A percentile compares a stretch with the other conserved stretches of the same genome.
phyloP scores from a whole-genome alignment of 371 early-diverging fungal species.

The Choanephora cucurbitarum region DNA sequence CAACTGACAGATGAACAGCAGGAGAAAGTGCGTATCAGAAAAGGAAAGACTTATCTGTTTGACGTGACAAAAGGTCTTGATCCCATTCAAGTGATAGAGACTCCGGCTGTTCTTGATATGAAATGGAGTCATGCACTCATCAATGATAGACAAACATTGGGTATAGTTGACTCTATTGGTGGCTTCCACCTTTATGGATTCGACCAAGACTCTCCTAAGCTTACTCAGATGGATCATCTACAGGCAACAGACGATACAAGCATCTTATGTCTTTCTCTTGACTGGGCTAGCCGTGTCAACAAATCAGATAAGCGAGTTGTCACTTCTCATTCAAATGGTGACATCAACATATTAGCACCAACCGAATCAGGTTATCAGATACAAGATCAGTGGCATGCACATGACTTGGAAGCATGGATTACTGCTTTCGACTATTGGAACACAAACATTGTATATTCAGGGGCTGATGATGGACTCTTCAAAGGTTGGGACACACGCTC shows the following conservation, averaged over 20 bases:
- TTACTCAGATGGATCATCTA: conserved; percentile 18
- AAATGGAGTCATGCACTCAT: conserved; percentile 74
- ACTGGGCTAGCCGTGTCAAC: conserved; percentile 81
- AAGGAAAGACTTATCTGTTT: conserved; percentile 42
- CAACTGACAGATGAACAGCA: conserved; percentile 58
- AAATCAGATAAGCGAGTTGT: conserved; percentile 37
- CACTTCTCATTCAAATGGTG: conserved; percentile 73
- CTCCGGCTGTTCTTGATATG: conserved; percentile 81
- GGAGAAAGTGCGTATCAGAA: conserved; percentile 38
- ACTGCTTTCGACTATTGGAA: conserved; percentile 82
- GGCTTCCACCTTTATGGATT: conserved; percentile 53
- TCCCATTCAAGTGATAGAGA: conserved; percentile 56
- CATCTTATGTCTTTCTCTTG: conserved; percentile 82
- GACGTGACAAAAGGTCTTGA: conserved; percentile 17
- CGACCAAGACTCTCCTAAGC: conserved; percentile 36
- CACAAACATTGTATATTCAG: conserved; percentile 62
- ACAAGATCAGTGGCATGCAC: conserved; percentile 69
- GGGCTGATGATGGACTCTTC: conserved; percentile 82
- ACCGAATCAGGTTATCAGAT: conserved; percentile 38
- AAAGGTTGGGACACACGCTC: conserved; percentile 87
- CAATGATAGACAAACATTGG: conserved; percentile 47
- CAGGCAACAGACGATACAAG: conserved; percentile 48
- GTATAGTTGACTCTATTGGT: conserved; percentile 68
- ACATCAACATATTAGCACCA: conserved; percentile 48
- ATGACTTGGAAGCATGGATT: conserved; percentile 94